phyloP scores from a whole-genome alignment of 1,139 yeast species.

The Ashbya aceris region DNA sequence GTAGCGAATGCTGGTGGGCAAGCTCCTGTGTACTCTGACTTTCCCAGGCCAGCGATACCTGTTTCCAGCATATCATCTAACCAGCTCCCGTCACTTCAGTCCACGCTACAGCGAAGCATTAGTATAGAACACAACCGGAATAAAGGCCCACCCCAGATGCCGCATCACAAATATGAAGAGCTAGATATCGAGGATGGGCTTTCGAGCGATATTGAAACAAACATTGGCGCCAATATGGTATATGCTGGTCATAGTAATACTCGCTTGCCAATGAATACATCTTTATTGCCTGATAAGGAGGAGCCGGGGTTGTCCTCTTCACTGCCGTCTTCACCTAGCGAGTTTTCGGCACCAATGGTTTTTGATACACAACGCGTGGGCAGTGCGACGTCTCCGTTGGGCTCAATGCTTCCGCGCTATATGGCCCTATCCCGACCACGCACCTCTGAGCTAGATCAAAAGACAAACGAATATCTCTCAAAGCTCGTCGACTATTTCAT shows the following conservation, averaged over 20 bases:
- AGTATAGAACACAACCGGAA: conserved; percentile 12
- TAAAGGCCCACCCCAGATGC: conserved; percentile 9
- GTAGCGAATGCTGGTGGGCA: conserved; percentile 3
- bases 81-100: conserved; percentile 19
- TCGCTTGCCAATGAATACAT: conserved; percentile 7
- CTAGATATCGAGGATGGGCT: conserved; percentile 34
- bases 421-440: conserved; percentile 20
- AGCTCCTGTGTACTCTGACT: conserved; percentile 19
- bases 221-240: conserved; percentile 1
- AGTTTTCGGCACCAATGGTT: conserved; percentile 25
- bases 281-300: conserved; percentile 8
- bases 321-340: conserved; percentile 32
- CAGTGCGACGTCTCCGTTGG: conserved; percentile 25
- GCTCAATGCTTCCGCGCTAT: conserved; percentile 25
- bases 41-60: conserved; percentile 22
- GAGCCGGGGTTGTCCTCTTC: conserved; percentile 25
- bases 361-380: conserved; percentile 13
- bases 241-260: conserved; percentile 1
- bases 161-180: conserved; percentile 24
- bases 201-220: conserved; percentile 32
- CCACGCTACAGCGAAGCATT: conserved; percentile 9
- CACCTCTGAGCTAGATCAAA: conserved; percentile 28
- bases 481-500: conserved; percentile 50
- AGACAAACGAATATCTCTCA: conserved; percentile 35
- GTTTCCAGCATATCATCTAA: conserved; percentile 18